phyloP scores from a whole-genome alignment of 352 stramenopile species.

The Vaucheria bursata region DNA sequence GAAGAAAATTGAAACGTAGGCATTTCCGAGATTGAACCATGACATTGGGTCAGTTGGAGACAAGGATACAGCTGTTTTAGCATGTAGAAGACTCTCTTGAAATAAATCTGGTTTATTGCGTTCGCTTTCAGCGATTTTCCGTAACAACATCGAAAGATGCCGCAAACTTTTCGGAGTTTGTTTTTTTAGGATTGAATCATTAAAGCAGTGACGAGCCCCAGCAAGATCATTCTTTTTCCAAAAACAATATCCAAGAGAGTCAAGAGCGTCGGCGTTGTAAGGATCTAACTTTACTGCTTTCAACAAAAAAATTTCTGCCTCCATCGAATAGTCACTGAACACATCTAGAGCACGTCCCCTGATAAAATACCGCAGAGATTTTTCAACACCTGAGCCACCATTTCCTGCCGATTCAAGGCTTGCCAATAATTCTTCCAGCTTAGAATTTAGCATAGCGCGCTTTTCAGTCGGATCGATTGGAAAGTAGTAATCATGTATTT shows the following conservation, averaged over 20 bases:
- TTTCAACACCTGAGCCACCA: neutral
- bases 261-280: constrained; percentile 17
- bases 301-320: constrained; percentile 24
- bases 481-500: constrained; percentile 27
- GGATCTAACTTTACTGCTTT: constrained; percentile 40
- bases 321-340: constrained; percentile 27
- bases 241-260: constrained; percentile 35
- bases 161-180: constrained; percentile 4
- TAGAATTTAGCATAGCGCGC: no score
- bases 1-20: constrained; percentile 38
- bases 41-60: constrained; percentile 10
- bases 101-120: neutral
- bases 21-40: constrained; percentile 44
- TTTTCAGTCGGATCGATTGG: constrained; percentile 16
- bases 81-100: constrained; percentile 25
- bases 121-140: constrained; percentile 17
- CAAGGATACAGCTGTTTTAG: constrained; percentile 31
- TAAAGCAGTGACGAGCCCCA: constrained; percentile 20
- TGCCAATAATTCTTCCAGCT: neutral
- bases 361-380: neutral
- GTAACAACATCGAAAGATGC: constrained; percentile 43
- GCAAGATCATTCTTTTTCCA: constrained; percentile 42
- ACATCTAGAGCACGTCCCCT: constrained; percentile 29
- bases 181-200: constrained; percentile 15
- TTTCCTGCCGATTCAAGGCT: neutral